Evolutionary conservation across 2,329 filamentous ascomycete genomes (phyloP).

Genomic region (Gyromitra esculenta): DNA sequence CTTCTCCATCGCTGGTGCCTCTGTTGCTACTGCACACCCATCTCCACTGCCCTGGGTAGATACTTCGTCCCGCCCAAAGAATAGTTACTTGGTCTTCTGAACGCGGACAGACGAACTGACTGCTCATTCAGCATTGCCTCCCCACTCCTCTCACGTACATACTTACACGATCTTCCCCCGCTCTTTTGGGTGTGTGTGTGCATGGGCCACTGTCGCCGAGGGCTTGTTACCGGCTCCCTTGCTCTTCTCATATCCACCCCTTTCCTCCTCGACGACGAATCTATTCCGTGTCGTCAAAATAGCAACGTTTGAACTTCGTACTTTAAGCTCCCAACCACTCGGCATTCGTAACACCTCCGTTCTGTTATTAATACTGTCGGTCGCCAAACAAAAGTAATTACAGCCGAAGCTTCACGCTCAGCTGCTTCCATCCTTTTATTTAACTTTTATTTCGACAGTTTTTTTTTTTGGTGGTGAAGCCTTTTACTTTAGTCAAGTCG

Average conservation of each 20-base stretch:
- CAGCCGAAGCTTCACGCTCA: conserved; percentile 43
- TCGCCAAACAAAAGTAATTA: conserved; percentile 46
- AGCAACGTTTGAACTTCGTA: conserved; percentile 48
- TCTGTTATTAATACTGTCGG: conserved; percentile 43
- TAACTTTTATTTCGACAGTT: conserved; percentile 29
- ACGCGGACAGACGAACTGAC: conserved; percentile 40
- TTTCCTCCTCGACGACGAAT: conserved; percentile 51
- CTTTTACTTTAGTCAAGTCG: conserved; percentile 25
- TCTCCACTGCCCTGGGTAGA: conserved; percentile 47
- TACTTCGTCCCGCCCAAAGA: conserved; percentile 41
- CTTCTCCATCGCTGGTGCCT: conserved; percentile 43
- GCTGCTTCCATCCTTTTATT: conserved; percentile 29
- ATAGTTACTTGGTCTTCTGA: conserved; percentile 39
- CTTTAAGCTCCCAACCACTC: conserved; percentile 46
- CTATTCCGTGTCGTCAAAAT: conserved; percentile 50
- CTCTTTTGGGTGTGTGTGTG: conserved; percentile 49
- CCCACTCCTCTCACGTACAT: conserved; percentile 41
- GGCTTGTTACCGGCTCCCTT: conserved; percentile 52
- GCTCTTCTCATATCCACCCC: conserved; percentile 48
- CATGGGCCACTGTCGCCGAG: conserved; percentile 53
- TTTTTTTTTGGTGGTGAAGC: conserved; percentile 37
- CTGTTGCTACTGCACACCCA: conserved; percentile 42
- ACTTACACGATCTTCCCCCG: conserved; percentile 47
- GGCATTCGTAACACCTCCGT: conserved; percentile 46
- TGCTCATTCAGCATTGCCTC: conserved; percentile 40